Percentiles rank a stretch among this genome's conserved stretches.
These are phyloP conservation scores for Phytophthora melonis DNA, from an alignment of 352 stramenopile genomes.

Conservation along the genomic window DNA sequence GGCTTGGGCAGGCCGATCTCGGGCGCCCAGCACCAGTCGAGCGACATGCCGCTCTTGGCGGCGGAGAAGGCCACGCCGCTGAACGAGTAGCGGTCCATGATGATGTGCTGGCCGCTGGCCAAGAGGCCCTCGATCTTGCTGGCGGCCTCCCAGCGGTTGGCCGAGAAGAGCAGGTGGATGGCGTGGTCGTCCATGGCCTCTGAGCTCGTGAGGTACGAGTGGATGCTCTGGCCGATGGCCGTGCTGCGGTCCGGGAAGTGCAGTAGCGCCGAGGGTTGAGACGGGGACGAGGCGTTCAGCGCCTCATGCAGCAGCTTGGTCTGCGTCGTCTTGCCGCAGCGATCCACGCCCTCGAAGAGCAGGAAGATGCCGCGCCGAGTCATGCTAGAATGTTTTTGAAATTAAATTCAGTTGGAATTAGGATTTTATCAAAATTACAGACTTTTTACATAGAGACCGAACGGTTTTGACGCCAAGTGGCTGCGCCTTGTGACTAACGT, in stretches of 20 bases:
- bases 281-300: conserved; percentile 42
- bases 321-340: conserved; percentile 99
- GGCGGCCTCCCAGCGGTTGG: conserved; percentile 99
- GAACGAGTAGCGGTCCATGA: conserved; percentile 98
- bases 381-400: no score
- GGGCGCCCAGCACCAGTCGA: conserved; percentile 98
- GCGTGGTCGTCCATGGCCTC: conserved; percentile 95
- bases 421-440: no score
- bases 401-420: no score
- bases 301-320: conserved; percentile 89
- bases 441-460: neutral
- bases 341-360: conserved; percentile 99
- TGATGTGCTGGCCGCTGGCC: conserved; percentile 88
- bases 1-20: conserved; percentile 97
- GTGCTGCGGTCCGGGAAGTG: conserved; percentile 90
- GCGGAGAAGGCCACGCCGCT: conserved; percentile 98
- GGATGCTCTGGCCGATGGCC: conserved; percentile 97
- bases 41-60: conserved; percentile 93
- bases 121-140: conserved; percentile 75
- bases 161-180: conserved; percentile 99
- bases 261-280: conserved; percentile 51
- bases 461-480: neutral
- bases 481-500: neutral
- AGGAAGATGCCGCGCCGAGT: conserved; percentile 96
- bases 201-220: conserved; percentile 95